Evolutionary conservation across 352 stramenopile genomes (phyloP).

Genomic region (Phytophthora capsici): DNA sequence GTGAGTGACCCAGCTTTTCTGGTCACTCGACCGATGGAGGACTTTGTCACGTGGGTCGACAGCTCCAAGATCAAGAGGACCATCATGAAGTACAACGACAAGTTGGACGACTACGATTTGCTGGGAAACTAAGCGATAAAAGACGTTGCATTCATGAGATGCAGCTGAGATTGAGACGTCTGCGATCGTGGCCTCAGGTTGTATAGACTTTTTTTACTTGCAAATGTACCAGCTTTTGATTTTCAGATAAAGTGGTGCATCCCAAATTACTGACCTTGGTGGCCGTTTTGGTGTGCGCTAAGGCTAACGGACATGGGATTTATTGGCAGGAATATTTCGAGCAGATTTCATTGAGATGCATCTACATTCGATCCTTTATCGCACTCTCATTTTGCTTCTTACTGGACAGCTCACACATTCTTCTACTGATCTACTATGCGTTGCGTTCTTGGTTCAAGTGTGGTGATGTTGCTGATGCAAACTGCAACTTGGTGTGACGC

Average conservation of each 20-base stretch:
- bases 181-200: constrained; percentile 8
- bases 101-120: constrained; percentile 99
- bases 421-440: constrained; percentile 13
- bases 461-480: constrained; percentile 24
- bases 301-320: constrained; percentile 1
- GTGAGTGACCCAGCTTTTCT: constrained; percentile 98
- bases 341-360: not conserved
- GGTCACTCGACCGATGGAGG: constrained; percentile 98
- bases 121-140: constrained; percentile 89
- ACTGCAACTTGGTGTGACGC: constrained; percentile 16
- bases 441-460: constrained; percentile 20
- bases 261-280: constrained; percentile 3
- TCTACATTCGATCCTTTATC: no score
- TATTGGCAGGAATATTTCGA: not conserved
- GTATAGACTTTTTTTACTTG: constrained; percentile 17
- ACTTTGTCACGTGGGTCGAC: constrained; percentile 99
- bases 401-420: not conserved
- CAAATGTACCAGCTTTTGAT: constrained; percentile 20
- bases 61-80: constrained; percentile 97
- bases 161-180: not conserved
- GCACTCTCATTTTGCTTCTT: constrained; percentile 6
- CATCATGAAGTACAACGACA: constrained; percentile 99
- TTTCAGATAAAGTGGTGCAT: constrained; percentile 12
- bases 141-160: not conserved
- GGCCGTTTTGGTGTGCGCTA: constrained; percentile 13